Conservation (phyloP, 1,139 yeast genomes). For the Yarrowia galli region DNA sequence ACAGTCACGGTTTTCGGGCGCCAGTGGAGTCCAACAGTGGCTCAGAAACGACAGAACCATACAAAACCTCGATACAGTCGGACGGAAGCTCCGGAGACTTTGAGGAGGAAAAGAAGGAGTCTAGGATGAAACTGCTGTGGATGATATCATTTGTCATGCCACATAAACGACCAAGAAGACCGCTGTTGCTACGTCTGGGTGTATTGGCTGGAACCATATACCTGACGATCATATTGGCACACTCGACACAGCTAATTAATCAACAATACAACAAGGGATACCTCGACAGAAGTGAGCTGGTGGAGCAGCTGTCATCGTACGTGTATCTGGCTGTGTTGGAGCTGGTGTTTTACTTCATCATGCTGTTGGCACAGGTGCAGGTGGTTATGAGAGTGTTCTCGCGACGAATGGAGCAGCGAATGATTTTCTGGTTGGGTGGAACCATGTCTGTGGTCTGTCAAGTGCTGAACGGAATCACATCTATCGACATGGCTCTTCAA, state of each 20-base stretch:
- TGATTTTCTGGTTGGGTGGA: slow-evolving; percentile 69
- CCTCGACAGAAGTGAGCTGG: slow-evolving; percentile 60
- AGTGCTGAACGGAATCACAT: slow-evolving; percentile 72
- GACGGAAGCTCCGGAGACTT: slow-evolving; percentile 1
- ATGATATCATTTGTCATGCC: slow-evolving; percentile 57
- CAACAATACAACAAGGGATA: slow-evolving; percentile 61
- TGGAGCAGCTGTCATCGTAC: slow-evolving; percentile 57
- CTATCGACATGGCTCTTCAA: slow-evolving; percentile 53
- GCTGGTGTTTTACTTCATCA: slow-evolving; percentile 63
- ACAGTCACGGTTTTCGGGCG: slow-evolving; percentile 20
- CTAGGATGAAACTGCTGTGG: slow-evolving; percentile 52
- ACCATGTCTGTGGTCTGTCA: slow-evolving; percentile 65
- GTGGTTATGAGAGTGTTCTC: slow-evolving; percentile 75
- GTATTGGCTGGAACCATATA: slow-evolving; percentile 51
- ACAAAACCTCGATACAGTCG: not conserved
- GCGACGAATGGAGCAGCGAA: slow-evolving; percentile 72
- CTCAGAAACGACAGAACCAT: slow-evolving; percentile 6
- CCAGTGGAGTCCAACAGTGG: slow-evolving; percentile 8
- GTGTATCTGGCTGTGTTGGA: slow-evolving; percentile 64
- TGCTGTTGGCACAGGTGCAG: slow-evolving; percentile 78
- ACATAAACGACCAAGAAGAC: slow-evolving; percentile 52
- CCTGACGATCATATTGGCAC: slow-evolving; percentile 59
- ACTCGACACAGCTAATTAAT: slow-evolving; percentile 57
- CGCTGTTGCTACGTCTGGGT: slow-evolving; percentile 49
- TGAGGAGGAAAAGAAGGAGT: slow-evolving; percentile 23